Base-by-base conservation (phyloP, 2,329 filamentous ascomycete genomes). In the Diaporthe aspalathi region DNA sequence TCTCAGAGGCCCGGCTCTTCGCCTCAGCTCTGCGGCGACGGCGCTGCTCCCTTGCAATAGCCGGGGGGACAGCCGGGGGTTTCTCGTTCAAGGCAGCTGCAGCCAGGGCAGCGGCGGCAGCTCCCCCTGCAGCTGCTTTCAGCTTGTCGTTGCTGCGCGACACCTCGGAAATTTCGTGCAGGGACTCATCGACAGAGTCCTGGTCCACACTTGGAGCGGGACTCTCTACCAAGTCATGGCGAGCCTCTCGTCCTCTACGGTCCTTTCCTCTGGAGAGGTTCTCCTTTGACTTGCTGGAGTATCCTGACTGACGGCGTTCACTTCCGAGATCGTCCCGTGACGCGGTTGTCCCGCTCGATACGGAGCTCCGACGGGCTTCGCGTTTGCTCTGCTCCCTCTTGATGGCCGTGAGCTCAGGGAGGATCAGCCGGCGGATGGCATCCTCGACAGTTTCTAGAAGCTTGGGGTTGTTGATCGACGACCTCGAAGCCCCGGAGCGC, bases 391-490 rank as follows among this genome's bases (percentile, higher is more conserved):
- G 93, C 78, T 97, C 94, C 76, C 95, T 91, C 81, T 97, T 98
- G 68, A 99, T 85, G 12, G 94, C 94, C 76, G 94, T 95, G 54
- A 99, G 86, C 81, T 99, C 95, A 0, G 96, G 96, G 3, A 99
- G 83, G 67, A 98, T 97, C 63, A 97, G 86, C 62, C 94, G 89
- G 74, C 94, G 91, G 77, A 98, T 97, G 17, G 94, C 94, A 82
- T 97, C 94, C 82, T 98, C 95, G 3, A 98, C 95, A 0, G 94
- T 96, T 77, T 96, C 93, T 2, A 98, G 87, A 2, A 98, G 84
- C 78, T 94, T 96, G 0, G 95, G 95, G 77, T 98, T 97, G 82
- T 97, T 97, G 79, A 97, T 93, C 0, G 93, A 95, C 3, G 94
- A 93, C 27, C 83, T 84, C 35, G 88, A 89, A 29, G 81, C 81